Base-by-base conservation (phyloP, 2,329 filamentous ascomycete genomes). In the Microdochium nivale region DNA sequence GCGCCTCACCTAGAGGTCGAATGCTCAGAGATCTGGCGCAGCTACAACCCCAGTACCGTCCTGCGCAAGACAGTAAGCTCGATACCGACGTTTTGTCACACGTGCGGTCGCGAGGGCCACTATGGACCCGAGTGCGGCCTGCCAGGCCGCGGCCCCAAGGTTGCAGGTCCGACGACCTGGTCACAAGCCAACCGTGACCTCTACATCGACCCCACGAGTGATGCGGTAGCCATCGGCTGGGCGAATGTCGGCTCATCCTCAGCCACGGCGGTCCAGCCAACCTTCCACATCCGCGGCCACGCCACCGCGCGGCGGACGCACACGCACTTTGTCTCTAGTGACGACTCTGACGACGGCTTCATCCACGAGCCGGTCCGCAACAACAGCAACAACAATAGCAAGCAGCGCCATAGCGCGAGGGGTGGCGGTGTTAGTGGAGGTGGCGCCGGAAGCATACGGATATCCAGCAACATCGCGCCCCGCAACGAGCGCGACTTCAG, bases 11-110 rank as follows among this genome's bases (percentile, higher is more conserved):
- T 75, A 9, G 86, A 88, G 60, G 62, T 70, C 13, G 67, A 76
- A 2, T 89, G 86, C 62, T 74, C 78, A 50, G 69, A 74, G 48
- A 67, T 84, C 24, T 88, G 83, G 83, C 72, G 77, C 52, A 80
- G 74, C 19, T 84, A 77, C 61, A 63, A 67, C 13, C 72, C 71
- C 2, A 64, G 67, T 14, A 58, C 66, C 10, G 60, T 66, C 16
- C 65, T 65, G 14, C 66, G 73, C 48, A 70, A 68, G 52, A 80
- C 72, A 54, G 79, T 84, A 37, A 67, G 66, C 48, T 63, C 65
- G 27, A 71, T 86, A 21, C 71, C 72, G 0, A 65, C 72, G 1
- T 77, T 72, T 50, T 86, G 83, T 64, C 81, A 80, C 53, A 64
- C 62, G 33, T 86, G 83, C 58, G 82, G 80, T 25, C 63, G 62